Evolutionary conservation across 2,329 filamentous ascomycete genomes (phyloP).

Genomic region (Claviceps fusiformis): DNA sequence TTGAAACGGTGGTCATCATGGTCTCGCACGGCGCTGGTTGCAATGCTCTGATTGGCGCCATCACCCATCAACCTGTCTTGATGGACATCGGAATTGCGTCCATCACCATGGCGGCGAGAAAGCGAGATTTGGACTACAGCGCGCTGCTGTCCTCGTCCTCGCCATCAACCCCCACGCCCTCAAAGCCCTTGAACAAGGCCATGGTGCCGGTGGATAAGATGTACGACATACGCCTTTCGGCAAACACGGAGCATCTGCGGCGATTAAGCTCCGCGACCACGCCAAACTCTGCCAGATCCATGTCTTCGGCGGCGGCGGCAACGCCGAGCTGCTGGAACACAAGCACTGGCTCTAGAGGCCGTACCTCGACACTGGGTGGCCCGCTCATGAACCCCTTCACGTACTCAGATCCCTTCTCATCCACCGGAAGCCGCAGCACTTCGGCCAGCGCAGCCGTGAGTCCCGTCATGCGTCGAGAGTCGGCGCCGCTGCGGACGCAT

Average conservation of each 20-base stretch:
- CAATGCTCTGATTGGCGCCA: slow-evolving; percentile 84
- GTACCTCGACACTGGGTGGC: slow-evolving; percentile 17
- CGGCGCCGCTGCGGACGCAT: slow-evolving; percentile 14
- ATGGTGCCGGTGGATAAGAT: slow-evolving; percentile 40
- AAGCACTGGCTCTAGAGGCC: slow-evolving; percentile 18
- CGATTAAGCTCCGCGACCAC: slow-evolving; percentile 19
- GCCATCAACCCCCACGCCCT: slow-evolving; percentile 8
- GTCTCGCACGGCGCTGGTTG: slow-evolving; percentile 93
- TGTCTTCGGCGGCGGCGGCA: slow-evolving; percentile 9
- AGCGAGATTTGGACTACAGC: slow-evolving; percentile 29
- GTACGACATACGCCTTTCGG: slow-evolving; percentile 64
- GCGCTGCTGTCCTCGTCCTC: slow-evolving; percentile 15
- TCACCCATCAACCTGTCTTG: slow-evolving; percentile 82
- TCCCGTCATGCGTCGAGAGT: slow-evolving; percentile 17
- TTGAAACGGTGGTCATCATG: slow-evolving; percentile 69
- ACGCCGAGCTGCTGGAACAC: slow-evolving; percentile 17
- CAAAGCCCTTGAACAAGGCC: slow-evolving; percentile 11
- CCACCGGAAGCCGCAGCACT: slow-evolving; percentile 27
- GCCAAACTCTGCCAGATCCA: slow-evolving; percentile 20
- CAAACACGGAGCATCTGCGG: slow-evolving; percentile 60
- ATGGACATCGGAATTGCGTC: slow-evolving; percentile 85
- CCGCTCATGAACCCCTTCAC: slow-evolving; percentile 22
- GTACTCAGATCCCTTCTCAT: slow-evolving; percentile 28
- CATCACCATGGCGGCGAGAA: slow-evolving; percentile 71
- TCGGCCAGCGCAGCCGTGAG: slow-evolving; percentile 27